phyloP scores from a whole-genome alignment of 2,329 filamentous ascomycete genomes.

The Phialophora tarda region DNA sequence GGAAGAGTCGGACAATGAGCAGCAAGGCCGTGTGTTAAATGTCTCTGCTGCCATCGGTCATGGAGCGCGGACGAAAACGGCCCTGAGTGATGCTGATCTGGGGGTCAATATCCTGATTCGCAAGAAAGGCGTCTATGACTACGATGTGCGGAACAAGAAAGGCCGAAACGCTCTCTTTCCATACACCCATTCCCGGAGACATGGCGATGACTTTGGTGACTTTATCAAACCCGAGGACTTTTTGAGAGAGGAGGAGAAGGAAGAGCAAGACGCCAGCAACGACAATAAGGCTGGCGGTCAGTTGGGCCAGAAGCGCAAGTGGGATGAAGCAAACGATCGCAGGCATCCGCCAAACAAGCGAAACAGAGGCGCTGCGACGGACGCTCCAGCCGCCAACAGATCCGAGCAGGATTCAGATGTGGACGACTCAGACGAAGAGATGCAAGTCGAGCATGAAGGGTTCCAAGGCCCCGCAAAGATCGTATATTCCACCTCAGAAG shows the following conservation, averaged over 20 bases:
- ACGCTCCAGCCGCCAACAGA: slow-evolving; percentile 38
- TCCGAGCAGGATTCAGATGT: slow-evolving; percentile 63
- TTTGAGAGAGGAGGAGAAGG: slow-evolving; percentile 86
- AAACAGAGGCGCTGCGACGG: slow-evolving; percentile 18
- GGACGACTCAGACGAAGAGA: slow-evolving; percentile 60
- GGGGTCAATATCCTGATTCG: slow-evolving; percentile 90
- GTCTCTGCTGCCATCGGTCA: slow-evolving; percentile 85
- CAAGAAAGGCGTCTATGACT: slow-evolving; percentile 90
- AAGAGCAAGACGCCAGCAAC: slow-evolving; percentile 68
- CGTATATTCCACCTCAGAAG: slow-evolving; percentile 64
- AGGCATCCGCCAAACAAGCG: slow-evolving; percentile 46
- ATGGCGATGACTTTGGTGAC: slow-evolving; percentile 91
- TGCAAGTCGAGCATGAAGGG: slow-evolving; percentile 51
- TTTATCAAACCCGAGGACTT: slow-evolving; percentile 93
- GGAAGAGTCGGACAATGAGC: slow-evolving; percentile 85
- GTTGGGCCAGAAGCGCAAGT: slow-evolving; percentile 91
- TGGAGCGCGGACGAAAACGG: slow-evolving; percentile 81
- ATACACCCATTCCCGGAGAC: slow-evolving; percentile 76
- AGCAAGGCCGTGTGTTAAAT: slow-evolving; percentile 90
- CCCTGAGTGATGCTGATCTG: slow-evolving; percentile 84
- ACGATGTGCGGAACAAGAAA: slow-evolving; percentile 86
- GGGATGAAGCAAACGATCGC: slow-evolving; percentile 70
- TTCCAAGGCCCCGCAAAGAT: slow-evolving; percentile 76
- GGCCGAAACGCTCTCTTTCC: slow-evolving; percentile 93
- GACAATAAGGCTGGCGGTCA: slow-evolving; percentile 63